Conservation (phyloP, 1,284 basidiomycete genomes). For the Psilocybe mexicana region DNA sequence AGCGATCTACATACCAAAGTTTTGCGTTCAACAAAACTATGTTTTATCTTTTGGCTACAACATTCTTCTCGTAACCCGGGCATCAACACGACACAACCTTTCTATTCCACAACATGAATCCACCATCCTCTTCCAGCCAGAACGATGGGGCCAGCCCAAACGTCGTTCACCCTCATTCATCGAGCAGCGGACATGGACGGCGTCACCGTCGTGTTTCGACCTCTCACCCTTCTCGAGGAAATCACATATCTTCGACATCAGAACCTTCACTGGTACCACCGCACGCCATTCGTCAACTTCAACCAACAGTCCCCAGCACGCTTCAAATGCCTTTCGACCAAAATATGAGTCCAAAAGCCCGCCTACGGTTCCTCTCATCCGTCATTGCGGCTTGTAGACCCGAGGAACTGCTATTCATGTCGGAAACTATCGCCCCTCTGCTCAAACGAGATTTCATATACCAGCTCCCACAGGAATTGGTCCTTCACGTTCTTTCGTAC, state of each 20-base stretch:
- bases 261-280: not conserved
- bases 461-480: slow-evolving; percentile 83
- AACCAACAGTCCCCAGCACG: not conserved
- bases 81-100: not conserved
- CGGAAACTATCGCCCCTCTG: slow-evolving; percentile 73
- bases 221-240: not conserved
- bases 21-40: no score
- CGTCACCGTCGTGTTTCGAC: not conserved
- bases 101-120: not conserved
- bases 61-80: no score
- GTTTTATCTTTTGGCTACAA: no score
- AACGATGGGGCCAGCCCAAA: not conserved
- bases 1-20: not conserved
- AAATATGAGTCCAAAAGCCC: slow-evolving; percentile 37
- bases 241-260: not conserved
- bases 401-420: slow-evolving; percentile 80
- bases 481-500: slow-evolving; percentile 79
- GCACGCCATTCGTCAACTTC: not conserved
- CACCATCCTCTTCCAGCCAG: not conserved
- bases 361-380: slow-evolving; percentile 62
- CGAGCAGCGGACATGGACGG: not conserved
- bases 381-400: slow-evolving; percentile 69
- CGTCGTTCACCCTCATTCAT: not conserved
- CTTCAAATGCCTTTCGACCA: not conserved
- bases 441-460: slow-evolving; percentile 87